A percentile compares a stretch with the other conserved stretches of the same genome.
These are phyloP conservation scores for Phytophthora ohioensis DNA, from an alignment of 352 stramenopile genomes.

Conservation along the genomic window DNA sequence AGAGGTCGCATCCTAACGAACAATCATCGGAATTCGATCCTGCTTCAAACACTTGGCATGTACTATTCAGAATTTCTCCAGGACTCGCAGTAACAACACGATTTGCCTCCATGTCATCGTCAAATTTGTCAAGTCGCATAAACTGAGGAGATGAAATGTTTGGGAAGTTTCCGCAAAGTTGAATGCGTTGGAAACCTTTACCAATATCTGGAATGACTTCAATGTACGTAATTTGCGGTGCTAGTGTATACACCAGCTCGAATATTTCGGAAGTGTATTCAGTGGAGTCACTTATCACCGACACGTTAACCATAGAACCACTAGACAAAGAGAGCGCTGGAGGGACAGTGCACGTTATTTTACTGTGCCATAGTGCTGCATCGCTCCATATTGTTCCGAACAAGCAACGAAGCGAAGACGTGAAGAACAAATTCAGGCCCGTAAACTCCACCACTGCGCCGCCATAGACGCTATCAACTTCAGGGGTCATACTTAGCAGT, in stretches of 20 bases:
- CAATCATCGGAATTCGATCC: constrained; percentile 11
- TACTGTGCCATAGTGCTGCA: constrained; percentile 31
- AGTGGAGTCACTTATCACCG: constrained; percentile 22
- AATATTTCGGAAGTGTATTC: constrained; percentile 43
- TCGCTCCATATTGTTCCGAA: constrained; percentile 39
- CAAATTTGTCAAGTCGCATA: constrained; percentile 28
- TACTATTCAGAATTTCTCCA: constrained; percentile 23
- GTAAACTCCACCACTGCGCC: constrained; percentile 44
- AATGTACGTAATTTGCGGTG: constrained; percentile 37
- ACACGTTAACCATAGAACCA: constrained; percentile 36
- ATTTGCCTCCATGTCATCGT: neutral
- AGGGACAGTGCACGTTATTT: constrained; percentile 40
- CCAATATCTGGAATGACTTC: constrained; percentile 16
- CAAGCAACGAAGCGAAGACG: constrained; percentile 39
- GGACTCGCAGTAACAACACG: neutral
- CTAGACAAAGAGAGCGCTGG: constrained; percentile 11
- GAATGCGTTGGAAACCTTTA: constrained; percentile 21
- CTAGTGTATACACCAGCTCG: constrained; percentile 37
- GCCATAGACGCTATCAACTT: constrained; percentile 40
- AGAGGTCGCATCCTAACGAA: constrained; percentile 32
- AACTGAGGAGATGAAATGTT: constrained; percentile 17
- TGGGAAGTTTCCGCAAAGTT: constrained; percentile 26
- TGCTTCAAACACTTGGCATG: constrained; percentile 33
- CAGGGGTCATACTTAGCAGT: constrained; percentile 41
- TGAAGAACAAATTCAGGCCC: constrained; percentile 44